Conservation (phyloP, 192 early-diverging fungal genomes). For the Coemansia sp. region DNA sequence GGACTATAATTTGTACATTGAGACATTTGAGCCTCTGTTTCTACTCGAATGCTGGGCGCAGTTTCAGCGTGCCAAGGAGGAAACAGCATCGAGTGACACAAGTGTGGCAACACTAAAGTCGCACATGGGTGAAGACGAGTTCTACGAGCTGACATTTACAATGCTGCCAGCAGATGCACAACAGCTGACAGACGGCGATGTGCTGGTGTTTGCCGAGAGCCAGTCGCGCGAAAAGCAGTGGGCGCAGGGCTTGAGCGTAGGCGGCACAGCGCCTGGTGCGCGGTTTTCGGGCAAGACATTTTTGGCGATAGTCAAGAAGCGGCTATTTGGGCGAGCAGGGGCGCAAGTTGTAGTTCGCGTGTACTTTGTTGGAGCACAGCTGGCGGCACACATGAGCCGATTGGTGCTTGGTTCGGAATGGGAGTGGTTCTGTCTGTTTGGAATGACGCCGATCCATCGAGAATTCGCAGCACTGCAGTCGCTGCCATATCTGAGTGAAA, state of each 20-base stretch:
- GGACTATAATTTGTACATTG: conserved; percentile 59
- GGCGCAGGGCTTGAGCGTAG: conserved; percentile 13
- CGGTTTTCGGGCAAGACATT: conserved; percentile 34
- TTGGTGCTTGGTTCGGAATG: conserved; percentile 44
- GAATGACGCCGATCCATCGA: conserved; percentile 73
- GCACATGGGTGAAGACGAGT: conserved; percentile 69
- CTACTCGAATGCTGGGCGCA: conserved; percentile 86
- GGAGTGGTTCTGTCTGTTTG: conserved; percentile 53
- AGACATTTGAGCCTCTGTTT: conserved; percentile 77
- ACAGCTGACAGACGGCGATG: conserved; percentile 58
- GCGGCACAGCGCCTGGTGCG: not conserved
- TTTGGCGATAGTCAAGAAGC: conserved; percentile 42
- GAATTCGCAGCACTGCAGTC: conserved; percentile 79
- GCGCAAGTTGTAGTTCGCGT: conserved; percentile 38
- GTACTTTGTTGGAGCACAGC: conserved; percentile 20
- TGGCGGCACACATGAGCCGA: conserved; percentile 19
- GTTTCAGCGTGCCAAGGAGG: conserved; percentile 69
- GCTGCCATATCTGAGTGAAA: conserved; percentile 59
- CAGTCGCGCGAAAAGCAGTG: conserved; percentile 25
- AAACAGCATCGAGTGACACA: conserved; percentile 34
- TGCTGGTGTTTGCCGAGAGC: conserved; percentile 60
- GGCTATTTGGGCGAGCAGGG: conserved; percentile 13
- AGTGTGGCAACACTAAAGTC: conserved; percentile 50
- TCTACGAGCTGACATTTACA: conserved; percentile 67
- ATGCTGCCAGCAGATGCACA: conserved; percentile 45